Evolutionary conservation across 306 rosid genomes (phyloP).

Genomic region (Mucuna pruriens): DNA sequence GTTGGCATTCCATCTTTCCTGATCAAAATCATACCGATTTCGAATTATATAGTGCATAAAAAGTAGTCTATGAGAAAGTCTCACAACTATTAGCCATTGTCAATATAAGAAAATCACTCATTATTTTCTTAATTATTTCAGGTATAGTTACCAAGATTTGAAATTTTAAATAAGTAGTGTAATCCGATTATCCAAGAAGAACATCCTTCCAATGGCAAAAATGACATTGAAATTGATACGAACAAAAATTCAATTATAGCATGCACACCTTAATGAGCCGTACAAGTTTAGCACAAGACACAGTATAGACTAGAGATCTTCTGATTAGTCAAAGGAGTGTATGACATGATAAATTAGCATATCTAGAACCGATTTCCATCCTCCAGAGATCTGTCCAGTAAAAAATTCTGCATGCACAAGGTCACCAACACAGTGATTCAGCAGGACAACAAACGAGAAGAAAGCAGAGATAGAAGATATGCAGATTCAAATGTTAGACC

Average conservation of each 20-base stretch:
- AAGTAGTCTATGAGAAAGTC: background rate
- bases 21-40: constrained; percentile 4
- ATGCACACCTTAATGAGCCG: constrained; percentile 58
- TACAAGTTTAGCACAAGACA: constrained; percentile 35
- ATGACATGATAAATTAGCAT: constrained; percentile 32
- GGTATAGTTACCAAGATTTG: background rate
- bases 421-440: constrained; percentile 31
- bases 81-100: background rate
- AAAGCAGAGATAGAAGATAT: background rate
- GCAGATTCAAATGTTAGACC: constrained; percentile 40
- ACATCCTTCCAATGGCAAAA: constrained; percentile 3
- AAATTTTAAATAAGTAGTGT: background rate
- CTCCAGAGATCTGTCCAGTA: constrained; percentile 29
- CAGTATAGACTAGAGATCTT: constrained; percentile 39
- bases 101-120: constrained; percentile 2
- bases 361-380: constrained; percentile 32
- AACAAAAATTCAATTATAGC: constrained; percentile 25
- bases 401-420: constrained; percentile 40
- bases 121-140: constrained; percentile 1
- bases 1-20: background rate
- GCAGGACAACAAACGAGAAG: constrained; percentile 27
- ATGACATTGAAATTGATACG: constrained; percentile 12
- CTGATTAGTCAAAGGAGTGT: constrained; percentile 30
- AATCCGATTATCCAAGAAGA: constrained; percentile 27
- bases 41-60: background rate